Percentiles rank a stretch among this genome's conserved stretches.
These are phyloP conservation scores for Globisporangium echinulatum DNA, from an alignment of 352 stramenopile species.

Conservation along the genomic window DNA sequence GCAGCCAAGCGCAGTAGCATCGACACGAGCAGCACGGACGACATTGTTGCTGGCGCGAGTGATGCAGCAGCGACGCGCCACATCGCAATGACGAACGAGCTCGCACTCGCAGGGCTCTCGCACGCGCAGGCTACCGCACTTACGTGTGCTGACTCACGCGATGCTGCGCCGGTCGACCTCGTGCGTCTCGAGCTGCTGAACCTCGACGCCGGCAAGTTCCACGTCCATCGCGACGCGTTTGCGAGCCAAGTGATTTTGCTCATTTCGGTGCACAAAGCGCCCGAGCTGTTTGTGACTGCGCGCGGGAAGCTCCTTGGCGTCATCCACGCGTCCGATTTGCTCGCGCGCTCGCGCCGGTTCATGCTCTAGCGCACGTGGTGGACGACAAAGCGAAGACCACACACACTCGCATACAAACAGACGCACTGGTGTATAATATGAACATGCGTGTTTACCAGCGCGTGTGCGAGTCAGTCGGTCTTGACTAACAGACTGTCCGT, in stretches of 20 bases:
- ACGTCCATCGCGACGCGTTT: constrained; percentile 59
- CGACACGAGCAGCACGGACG: not conserved
- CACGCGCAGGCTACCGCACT: constrained; percentile 24
- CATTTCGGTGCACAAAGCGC: constrained; percentile 73
- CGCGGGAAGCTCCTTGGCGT: constrained; percentile 63
- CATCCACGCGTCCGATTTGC: constrained; percentile 62
- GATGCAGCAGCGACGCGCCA: constrained; percentile 17
- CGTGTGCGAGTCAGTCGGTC: too few relatives aligned
- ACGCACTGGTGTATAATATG: too few relatives aligned
- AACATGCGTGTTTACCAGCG: too few relatives aligned
- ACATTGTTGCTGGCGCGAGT: constrained; percentile 2
- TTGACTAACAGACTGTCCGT: too few relatives aligned
- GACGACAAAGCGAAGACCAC: too few relatives aligned
- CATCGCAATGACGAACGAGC: constrained; percentile 10
- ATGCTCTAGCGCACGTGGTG: constrained; percentile 24
- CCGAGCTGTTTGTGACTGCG: constrained; percentile 68
- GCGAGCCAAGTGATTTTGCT: constrained; percentile 73
- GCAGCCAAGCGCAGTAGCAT: not conserved
- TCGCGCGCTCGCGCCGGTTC: constrained; percentile 53
- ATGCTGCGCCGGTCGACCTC: constrained; percentile 36
- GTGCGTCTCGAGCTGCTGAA: constrained; percentile 49
- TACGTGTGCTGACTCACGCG: constrained; percentile 25
- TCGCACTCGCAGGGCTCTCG: constrained; percentile 21
- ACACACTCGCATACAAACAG: too few relatives aligned
- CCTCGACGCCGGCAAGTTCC: constrained; percentile 60